phyloP scores from a whole-genome alignment of 1,284 basidiomycete genomes.

The Cerrena zonata region DNA sequence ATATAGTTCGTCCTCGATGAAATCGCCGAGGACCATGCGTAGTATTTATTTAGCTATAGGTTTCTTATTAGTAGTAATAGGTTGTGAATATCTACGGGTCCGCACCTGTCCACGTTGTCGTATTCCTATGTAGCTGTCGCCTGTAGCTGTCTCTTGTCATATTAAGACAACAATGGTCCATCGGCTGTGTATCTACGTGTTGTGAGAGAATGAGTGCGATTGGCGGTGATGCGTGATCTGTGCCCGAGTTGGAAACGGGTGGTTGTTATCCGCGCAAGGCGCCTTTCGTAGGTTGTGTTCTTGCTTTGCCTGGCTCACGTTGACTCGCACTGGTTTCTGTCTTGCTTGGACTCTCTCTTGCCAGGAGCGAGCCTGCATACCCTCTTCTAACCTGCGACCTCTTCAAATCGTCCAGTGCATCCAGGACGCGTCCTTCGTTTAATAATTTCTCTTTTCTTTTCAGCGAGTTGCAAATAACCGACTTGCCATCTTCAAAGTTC shows the following conservation, averaged over 20 bases:
- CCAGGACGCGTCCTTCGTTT: constrained; percentile 29
- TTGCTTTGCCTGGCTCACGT: constrained; percentile 26
- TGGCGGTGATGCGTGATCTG: not conserved
- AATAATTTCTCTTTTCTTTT: constrained; percentile 18
- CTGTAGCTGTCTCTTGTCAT: too few species aligned
- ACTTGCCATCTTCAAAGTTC: constrained; percentile 14
- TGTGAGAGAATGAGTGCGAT: too few species aligned
- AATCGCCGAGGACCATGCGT: too few species aligned
- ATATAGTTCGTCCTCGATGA: too few species aligned
- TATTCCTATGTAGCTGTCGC: too few species aligned
- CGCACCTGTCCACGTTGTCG: too few species aligned
- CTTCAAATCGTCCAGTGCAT: constrained; percentile 17
- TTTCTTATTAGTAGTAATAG: too few species aligned
- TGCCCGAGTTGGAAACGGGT: not conserved
- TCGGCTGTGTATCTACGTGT: too few species aligned
- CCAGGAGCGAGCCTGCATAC: constrained; percentile 16
- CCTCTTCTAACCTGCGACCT: constrained; percentile 10
- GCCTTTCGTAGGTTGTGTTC: constrained; percentile 15
- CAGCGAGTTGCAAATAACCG: constrained; percentile 16
- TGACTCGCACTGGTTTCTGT: constrained; percentile 12
- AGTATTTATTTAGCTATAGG: too few species aligned
- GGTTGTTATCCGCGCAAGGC: not conserved
- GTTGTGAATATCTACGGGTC: too few species aligned
- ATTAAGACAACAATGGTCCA: too few species aligned
- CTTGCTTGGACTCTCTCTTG: constrained; percentile 15